Evolutionary conservation across 345 rosid genomes (phyloP).

Genomic region (Anacardium occidentale): DNA sequence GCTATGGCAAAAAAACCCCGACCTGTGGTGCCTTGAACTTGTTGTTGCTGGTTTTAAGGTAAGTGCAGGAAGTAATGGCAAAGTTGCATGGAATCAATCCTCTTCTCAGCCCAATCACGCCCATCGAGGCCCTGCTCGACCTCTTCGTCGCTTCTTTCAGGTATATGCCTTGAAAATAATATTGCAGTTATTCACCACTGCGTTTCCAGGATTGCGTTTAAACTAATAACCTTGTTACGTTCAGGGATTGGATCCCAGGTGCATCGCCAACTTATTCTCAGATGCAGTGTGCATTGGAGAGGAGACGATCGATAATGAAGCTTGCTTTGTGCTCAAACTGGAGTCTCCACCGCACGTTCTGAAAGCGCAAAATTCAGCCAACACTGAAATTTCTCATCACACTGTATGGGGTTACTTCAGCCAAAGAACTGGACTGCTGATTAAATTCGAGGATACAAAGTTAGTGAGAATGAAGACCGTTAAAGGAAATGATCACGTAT

Average conservation of each 20-base stretch:
- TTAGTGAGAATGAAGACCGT: constrained; percentile 60
- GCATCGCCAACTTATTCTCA: constrained; percentile 67
- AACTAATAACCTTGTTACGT: not conserved
- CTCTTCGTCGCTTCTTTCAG: constrained; percentile 90
- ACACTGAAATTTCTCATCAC: constrained; percentile 77
- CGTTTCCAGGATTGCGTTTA: too few relatives aligned
- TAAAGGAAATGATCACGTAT: constrained; percentile 46
- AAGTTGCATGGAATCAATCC: constrained; percentile 88
- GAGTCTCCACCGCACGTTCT: constrained; percentile 53
- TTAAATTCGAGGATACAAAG: constrained; percentile 70
- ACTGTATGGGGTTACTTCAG: constrained; percentile 92
- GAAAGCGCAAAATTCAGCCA: constrained; percentile 60
- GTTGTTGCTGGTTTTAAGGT: constrained; percentile 85
- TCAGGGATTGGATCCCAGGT: constrained; percentile 89
- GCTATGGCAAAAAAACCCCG: constrained; percentile 90
- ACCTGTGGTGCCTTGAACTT: constrained; percentile 77
- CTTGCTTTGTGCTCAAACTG: constrained; percentile 71
- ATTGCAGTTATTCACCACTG: too few relatives aligned
- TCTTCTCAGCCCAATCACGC: constrained; percentile 81
- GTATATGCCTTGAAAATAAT: constrained; percentile 25
- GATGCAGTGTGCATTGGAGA: constrained; percentile 78
- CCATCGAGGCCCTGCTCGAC: constrained; percentile 78
- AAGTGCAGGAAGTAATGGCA: constrained; percentile 90
- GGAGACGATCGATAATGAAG: constrained; percentile 47
- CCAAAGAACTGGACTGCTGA: constrained; percentile 78